Base-by-base conservation (phyloP, 2,329 filamentous ascomycete species). In the Thermomyces lanuginosus region DNA sequence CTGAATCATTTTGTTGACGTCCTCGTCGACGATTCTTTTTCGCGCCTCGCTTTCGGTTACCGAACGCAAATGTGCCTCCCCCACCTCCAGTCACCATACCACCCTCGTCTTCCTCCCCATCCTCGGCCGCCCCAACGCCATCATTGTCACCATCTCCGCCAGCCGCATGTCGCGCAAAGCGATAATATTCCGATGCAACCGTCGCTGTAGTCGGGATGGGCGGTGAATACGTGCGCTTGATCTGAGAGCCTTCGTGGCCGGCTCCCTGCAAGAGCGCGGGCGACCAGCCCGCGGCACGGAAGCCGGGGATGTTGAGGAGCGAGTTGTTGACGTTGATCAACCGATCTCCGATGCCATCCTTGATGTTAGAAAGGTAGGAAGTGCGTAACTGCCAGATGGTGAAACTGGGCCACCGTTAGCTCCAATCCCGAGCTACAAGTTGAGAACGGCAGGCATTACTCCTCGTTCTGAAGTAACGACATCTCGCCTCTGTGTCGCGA, bases 361-460 rank as follows among this genome's bases (percentile, higher is more conserved):
- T 72, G 40, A 71, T 72, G 24, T 64, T 59, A 16, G 64, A 63
- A 11, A 76, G 61, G 42, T 74, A 76, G 19, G 69, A 69, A 10
- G 69, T 71, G 30, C 71, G 69, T 21, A 76, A 56, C 43, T 72
- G 69, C 60, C 72, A 76, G 32, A 73, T 64, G 16, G 70, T 66
- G 45, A 76, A 76, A 44, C 67, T 71, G 43, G 30, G 16, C 10
- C 18, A 11, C 18, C 18, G 14, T 8, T 23, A 26, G 22, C 26
- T 8, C 4, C 12, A 15, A 8, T 10, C 15, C 12, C 21, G 11
- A 20, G 20, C 15, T 20, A 19, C 10, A 25, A 15, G 17, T 7
- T 27, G 22, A 21, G 28, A 24, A 25, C 30, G 11, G 26, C 4
- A 24, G 25, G 14, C 21, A 19, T 30, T 52, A 63, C 60, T 63